Base-by-base conservation (phyloP, 352 stramenopile genomes). In the Pythium guiyangense region DNA sequence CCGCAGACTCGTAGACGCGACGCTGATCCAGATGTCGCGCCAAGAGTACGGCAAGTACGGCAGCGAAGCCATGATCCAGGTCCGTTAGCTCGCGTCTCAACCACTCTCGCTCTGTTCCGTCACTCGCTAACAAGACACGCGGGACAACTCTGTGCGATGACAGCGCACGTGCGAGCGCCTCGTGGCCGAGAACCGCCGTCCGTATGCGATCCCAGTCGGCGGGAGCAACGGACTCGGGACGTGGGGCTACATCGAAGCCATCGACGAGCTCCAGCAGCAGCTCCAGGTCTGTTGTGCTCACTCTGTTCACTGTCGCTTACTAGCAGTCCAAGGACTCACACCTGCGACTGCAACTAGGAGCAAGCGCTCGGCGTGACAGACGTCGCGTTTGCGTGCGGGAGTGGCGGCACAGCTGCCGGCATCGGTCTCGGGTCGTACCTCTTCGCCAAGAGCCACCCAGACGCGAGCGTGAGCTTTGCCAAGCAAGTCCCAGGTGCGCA, bases 231-330 rank as follows among this genome's bases (percentile, higher is more conserved):
- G 77, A 9, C 55, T 98, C 17, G 94, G 94, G 29, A 97, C 81
- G 42, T 98, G 89, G 89, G 94, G 94, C 4, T 98, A 98, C 64
- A 81, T 98, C 39, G 67, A 98, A 61, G 90, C 75, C 9, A 88
- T 97, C 12, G 78, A 97, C 50, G 94, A 98, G 75, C 77, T 94
- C 43, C 73, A 90, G 50, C 75, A 84, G 34, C 84, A 94, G 59
- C 56, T 91, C 9, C 56, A 87, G 64, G 79, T 57, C 10, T 2
- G 49, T 20, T 47, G 18, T 25, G 20, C 44, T 47, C 42, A 47
- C 18, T 26, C 18, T 48, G 9, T 37, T 37, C 31, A 3, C 31
- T 37, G 31, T 37, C 31, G 8, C 5, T 37, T 37, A 10, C 6
- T 37, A 10, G 31, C 6, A 10, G 31, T 12, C 31, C 8, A 22